These are phyloP conservation scores for Endocarpon pusillum DNA, from an alignment of 495 filamentous ascomycete species.

Conservation along the genomic window DNA sequence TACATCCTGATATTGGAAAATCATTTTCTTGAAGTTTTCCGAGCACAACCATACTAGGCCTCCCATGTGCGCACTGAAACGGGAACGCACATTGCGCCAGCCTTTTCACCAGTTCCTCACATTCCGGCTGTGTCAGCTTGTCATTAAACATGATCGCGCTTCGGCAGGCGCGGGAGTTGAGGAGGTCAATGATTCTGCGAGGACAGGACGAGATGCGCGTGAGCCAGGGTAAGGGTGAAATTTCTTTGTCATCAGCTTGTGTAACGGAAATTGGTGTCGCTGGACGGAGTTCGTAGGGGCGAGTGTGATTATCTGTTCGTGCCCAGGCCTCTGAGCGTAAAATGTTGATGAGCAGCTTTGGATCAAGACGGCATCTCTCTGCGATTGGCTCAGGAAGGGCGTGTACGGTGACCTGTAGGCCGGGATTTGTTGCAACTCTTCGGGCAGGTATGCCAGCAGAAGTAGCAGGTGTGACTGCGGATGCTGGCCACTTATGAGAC, in stretches of 20 bases:
- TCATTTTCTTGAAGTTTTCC: neutral
- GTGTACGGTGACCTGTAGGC: conserved; percentile 30
- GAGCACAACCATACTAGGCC: conserved; percentile 25
- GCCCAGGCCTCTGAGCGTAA: conserved; percentile 62
- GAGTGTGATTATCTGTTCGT: conserved; percentile 15
- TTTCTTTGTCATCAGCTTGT: neutral
- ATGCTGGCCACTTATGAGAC: no score
- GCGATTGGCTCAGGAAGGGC: conserved; percentile 52
- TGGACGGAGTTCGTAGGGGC: neutral
- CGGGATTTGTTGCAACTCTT: conserved; percentile 6
- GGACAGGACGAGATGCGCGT: conserved; percentile 48
- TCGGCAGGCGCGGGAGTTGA: conserved; percentile 80
- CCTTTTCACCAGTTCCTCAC: conserved; percentile 39
- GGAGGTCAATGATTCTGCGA: conserved; percentile 61
- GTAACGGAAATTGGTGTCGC: no score
- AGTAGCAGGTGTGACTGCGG: neutral
- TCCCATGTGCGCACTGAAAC: conserved; percentile 84
- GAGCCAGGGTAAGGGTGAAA: conserved; percentile 36
- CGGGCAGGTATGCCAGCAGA: neutral
- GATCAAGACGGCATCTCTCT: conserved; percentile 58
- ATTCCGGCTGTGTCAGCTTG: conserved; percentile 44
- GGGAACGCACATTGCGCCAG: conserved; percentile 63
- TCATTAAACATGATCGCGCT: conserved; percentile 98
- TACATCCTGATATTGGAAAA: no score
- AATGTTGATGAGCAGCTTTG: conserved; percentile 47